Percentiles rank a stretch among this genome's conserved stretches.
Evolutionary conservation across 73 alveolate genomes (phyloP).

Genomic region (Tetrahymena borealis): DNA sequence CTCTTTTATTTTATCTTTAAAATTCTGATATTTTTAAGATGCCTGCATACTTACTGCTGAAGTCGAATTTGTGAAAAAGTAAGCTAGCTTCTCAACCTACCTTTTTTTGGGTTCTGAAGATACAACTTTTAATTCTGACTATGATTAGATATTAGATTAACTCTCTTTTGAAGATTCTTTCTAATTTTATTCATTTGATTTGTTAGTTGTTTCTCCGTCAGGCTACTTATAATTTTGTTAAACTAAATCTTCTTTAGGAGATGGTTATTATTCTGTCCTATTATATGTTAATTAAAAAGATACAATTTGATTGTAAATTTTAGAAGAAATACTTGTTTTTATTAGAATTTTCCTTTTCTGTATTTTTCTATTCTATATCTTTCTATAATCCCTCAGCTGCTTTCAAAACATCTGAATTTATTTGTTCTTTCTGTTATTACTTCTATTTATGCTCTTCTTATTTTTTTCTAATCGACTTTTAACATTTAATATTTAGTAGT

Average conservation of each 20-base stretch:
- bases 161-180: too few species aligned
- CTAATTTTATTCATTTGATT: too few species aligned
- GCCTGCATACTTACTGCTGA: neutral
- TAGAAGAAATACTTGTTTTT: neutral
- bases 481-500: neutral
- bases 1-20: neutral
- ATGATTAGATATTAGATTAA: too few species aligned
- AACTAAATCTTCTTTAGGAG: too few species aligned
- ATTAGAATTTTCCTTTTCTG: neutral
- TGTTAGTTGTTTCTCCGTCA: too few species aligned
- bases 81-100: neutral
- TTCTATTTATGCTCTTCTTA: neutral
- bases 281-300: too few species aligned
- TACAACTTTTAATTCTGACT: too few species aligned
- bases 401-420: neutral
- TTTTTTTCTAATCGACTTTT: neutral
- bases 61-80: neutral
- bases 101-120: neutral
- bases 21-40: neutral
- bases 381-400: neutral
- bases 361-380: neutral
- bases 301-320: neutral
- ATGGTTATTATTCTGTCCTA: too few species aligned
- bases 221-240: too few species aligned
- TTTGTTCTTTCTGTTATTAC: neutral